These are phyloP conservation scores for Rostrohypoxylon terebratum DNA, from an alignment of 495 filamentous ascomycete species.

Conservation along the genomic window DNA sequence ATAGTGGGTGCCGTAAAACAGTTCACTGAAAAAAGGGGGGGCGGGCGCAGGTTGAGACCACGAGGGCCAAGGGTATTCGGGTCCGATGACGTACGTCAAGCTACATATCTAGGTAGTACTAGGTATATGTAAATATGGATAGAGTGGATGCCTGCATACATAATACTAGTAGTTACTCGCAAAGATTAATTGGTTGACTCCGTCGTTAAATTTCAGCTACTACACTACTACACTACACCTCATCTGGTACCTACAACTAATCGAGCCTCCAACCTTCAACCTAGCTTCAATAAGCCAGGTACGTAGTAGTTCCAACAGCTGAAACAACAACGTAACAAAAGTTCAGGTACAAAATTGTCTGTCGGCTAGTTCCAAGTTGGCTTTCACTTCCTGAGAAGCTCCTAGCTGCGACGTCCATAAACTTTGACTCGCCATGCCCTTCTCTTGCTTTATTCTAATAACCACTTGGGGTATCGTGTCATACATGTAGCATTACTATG, in stretches of 20 bases:
- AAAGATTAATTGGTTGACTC: constrained; percentile 10
- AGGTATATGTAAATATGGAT: constrained; percentile 12
- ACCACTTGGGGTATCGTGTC: constrained; percentile 43
- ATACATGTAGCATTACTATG: constrained; percentile 33
- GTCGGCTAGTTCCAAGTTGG: constrained; percentile 4
- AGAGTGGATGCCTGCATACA: neutral
- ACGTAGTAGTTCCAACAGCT: neutral
- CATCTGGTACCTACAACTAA: too few species aligned
- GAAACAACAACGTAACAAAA: constrained; percentile 12
- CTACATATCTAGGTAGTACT: too few species aligned
- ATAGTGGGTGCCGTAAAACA: neutral
- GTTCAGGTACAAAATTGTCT: constrained; percentile 16
- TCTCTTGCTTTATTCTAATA: constrained; percentile 32
- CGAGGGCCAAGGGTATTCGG: constrained; percentile 7
- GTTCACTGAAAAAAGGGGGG: constrained; percentile 3
- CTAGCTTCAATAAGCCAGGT: neutral
- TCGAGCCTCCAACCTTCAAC: constrained; percentile 15
- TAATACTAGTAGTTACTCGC: neutral
- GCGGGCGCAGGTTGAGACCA: constrained; percentile 1
- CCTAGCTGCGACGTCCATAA: neutral
- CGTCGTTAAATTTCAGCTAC: constrained; percentile 18
- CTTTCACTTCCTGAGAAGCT: constrained; percentile 26
- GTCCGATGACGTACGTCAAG: constrained; percentile 35
- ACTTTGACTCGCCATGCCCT: constrained; percentile 13
- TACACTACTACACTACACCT: constrained; percentile 15